Evolutionary conservation across 2,329 filamentous ascomycete species (phyloP), one percentile per base, ranked within the genome.

Genomic region (Claviceps capensis): DNA sequence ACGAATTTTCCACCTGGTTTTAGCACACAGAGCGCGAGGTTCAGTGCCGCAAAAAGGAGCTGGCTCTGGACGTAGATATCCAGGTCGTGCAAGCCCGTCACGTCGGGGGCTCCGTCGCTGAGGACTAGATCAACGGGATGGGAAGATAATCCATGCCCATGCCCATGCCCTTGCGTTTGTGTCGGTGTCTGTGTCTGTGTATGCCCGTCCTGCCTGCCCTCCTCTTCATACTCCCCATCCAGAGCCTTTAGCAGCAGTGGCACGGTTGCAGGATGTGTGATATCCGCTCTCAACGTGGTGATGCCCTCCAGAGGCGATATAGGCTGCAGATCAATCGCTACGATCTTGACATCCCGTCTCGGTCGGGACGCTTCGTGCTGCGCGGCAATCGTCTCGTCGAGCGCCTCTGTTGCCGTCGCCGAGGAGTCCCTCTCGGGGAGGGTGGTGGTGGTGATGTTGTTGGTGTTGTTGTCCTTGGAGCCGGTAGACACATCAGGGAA

Each of bases 31-130:
- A 96, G 80, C 0, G 93, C 89, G 2, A 98, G 80, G 66, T 96
- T 95, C 19, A 98, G 78, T 0, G 93, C 93, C 0, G 91, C 88
- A 67, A 94, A 96, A 48, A 98, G 83, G 8, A 98, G 78, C 69
- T 97, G 93, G 8, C 87, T 90, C 69, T 98, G 93, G 17, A 98
- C 87, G 69, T 98, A 98, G 59, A 97, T 97, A 68, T 98, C 93
- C 38, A 98, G 80, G 66, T 98, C 93, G 67, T 98, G 93, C 1
- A 98, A 77, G 19, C 93, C 93, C 0, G 93, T 98, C 13, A 98
- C 93, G 62, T 98, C 93, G 0, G 93, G 93, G 0, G 93, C 93
- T 50, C 93, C 93, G 61, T 98, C 93, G 53, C 88, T 95, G 56
- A 98, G 80, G 23, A 98, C 91, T 1, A 98, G 78, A 63, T 98